Percentiles rank a stretch among this genome's conserved stretches.
These are phyloP conservation scores for Penicillium soppii DNA, from an alignment of 495 filamentous ascomycete species.

Conservation along the genomic window DNA sequence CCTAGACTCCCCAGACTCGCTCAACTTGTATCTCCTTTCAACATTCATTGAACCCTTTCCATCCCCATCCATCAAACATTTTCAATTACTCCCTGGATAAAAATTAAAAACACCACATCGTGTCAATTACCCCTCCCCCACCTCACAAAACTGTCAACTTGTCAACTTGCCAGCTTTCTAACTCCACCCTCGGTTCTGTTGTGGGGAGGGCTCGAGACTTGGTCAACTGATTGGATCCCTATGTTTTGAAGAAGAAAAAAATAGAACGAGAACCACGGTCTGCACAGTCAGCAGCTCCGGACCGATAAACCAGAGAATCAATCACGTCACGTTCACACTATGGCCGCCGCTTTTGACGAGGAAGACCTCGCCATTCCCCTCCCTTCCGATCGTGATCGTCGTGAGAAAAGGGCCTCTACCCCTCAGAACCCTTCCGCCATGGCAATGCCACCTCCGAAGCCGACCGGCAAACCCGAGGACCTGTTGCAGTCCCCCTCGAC, in stretches of 20 bases:
- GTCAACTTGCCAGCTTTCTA: slow-evolving; percentile 21
- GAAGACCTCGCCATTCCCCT: slow-evolving; percentile 91
- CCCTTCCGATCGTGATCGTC: slow-evolving; percentile 57
- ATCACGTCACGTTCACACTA: slow-evolving; percentile 48
- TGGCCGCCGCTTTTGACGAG: slow-evolving; percentile 67
- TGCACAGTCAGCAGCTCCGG: slow-evolving; percentile 23
- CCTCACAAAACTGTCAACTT: slow-evolving; percentile 8
- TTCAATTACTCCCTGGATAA: neutral
- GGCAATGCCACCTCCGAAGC: slow-evolving; percentile 49
- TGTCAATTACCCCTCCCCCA: slow-evolving; percentile 14
- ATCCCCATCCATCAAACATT: too few species aligned
- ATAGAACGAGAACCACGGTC: slow-evolving; percentile 9
- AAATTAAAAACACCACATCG: too few species aligned
- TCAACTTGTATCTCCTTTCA: neutral
- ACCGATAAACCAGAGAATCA: slow-evolving; percentile 32
- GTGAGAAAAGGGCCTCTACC: slow-evolving; percentile 31
- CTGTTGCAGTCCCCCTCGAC: slow-evolving; percentile 44
- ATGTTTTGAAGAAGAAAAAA: slow-evolving; percentile 21
- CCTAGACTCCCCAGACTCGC: neutral
- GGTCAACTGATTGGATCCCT: slow-evolving; percentile 25
- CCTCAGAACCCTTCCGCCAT: slow-evolving; percentile 39
- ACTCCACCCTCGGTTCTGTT: slow-evolving; percentile 30
- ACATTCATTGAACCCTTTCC: too few species aligned
- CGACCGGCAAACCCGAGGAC: slow-evolving; percentile 35
- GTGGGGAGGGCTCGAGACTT: slow-evolving; percentile 30